A percentile compares a stretch with the other conserved stretches of the same genome.
Evolutionary conservation across 2,329 filamentous ascomycete genomes (phyloP).

Genomic region (Polytolypa hystricis): DNA sequence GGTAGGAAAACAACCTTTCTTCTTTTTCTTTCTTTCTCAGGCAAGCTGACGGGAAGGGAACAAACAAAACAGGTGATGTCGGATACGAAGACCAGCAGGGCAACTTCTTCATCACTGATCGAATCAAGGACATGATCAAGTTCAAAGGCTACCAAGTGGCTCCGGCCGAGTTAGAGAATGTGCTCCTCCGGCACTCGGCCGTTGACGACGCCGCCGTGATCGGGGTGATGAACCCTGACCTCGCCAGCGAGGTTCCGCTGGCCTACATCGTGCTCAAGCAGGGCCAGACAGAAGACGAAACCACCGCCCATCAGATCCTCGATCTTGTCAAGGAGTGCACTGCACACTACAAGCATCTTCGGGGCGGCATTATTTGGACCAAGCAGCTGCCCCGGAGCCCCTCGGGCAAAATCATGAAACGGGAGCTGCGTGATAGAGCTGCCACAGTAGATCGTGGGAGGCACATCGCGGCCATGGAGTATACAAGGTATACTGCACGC

Average conservation of each 20-base stretch:
- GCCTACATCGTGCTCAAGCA: slow-evolving; percentile 49
- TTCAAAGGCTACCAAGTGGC: slow-evolving; percentile 63
- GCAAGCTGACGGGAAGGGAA: no score
- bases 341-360: slow-evolving; percentile 34
- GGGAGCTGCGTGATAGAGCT: slow-evolving; percentile 33
- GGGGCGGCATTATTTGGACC: slow-evolving; percentile 36
- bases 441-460: no score
- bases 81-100: slow-evolving; percentile 65
- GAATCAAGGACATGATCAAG: slow-evolving; percentile 55
- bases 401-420: slow-evolving; percentile 38
- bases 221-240: slow-evolving; percentile 47
- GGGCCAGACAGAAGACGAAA: slow-evolving; percentile 32
- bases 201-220: slow-evolving; percentile 53
- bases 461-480: no score
- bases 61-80: slow-evolving; percentile 80
- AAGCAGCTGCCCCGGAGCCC: slow-evolving; percentile 38
- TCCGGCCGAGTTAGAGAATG: slow-evolving; percentile 53
- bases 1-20: no score
- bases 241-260: slow-evolving; percentile 57
- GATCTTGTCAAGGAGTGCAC: slow-evolving; percentile 33
- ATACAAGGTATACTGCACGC: no score
- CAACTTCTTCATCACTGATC: slow-evolving; percentile 84
- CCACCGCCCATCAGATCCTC: slow-evolving; percentile 38
- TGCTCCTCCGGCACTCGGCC: slow-evolving; percentile 38
- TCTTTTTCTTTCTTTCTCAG: no score